A percentile compares a stretch with the other conserved stretches of the same genome.
These are phyloP conservation scores for Cyclotella kingstonii DNA, from an alignment of 108 stramenopile species.

Conservation along the genomic window DNA sequence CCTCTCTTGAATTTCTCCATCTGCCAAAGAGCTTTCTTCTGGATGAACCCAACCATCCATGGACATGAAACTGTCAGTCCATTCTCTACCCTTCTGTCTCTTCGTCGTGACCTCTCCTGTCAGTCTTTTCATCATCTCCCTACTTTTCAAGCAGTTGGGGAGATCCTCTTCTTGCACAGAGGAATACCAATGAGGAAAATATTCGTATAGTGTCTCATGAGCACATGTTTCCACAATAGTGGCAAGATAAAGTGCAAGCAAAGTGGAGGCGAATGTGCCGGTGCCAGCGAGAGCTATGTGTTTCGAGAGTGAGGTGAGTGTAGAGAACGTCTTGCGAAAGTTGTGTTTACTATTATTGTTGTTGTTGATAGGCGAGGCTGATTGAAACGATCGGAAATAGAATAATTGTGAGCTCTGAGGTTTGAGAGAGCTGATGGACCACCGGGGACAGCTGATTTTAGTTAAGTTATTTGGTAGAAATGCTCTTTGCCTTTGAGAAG, in stretches of 20 bases:
- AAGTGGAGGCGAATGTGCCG: slow-evolving; percentile 27
- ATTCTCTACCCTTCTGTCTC: not conserved
- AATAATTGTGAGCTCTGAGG: not conserved
- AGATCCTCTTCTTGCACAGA: slow-evolving; percentile 16
- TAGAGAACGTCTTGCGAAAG: not conserved
- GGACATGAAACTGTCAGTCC: slow-evolving; percentile 9
- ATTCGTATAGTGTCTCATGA: slow-evolving; percentile 27
- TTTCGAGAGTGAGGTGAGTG: slow-evolving; percentile 3
- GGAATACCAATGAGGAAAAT: slow-evolving; percentile 28
- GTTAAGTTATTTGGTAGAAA: too few relatives aligned
- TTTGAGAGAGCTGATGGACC: not conserved
- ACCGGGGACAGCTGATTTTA: too few relatives aligned
- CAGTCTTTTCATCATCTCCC: slow-evolving; percentile 14
- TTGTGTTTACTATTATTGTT: too few relatives aligned
- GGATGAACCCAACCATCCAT: slow-evolving; percentile 17
- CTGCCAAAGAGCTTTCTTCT: not conserved
- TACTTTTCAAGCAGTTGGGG: slow-evolving; percentile 14
- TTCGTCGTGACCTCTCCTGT: slow-evolving; percentile 4
- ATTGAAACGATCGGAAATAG: slow-evolving; percentile 4
- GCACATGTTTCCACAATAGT: slow-evolving; percentile 24
- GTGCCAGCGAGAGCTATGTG: slow-evolving; percentile 16
- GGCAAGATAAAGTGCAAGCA: slow-evolving; percentile 30
- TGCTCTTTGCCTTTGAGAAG: not conserved
- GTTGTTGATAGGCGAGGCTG: not conserved
- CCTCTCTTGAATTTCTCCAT: not conserved